Percentiles rank a stretch among this genome's conserved stretches.
These are phyloP conservation scores for Dimocarpus longan DNA, from an alignment of 345 rosid species.

Conservation along the genomic window DNA sequence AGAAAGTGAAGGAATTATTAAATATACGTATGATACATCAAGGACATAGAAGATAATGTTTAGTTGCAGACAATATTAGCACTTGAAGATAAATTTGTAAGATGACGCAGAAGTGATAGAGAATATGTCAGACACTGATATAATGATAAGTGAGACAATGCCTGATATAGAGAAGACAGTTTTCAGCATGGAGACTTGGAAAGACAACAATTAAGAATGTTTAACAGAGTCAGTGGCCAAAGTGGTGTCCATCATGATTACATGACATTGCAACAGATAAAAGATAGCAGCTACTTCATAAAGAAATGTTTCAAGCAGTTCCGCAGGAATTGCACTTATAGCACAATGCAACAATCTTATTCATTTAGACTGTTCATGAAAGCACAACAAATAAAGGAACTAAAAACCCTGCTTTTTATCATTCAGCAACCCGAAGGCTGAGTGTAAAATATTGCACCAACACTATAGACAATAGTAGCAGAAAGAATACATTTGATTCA, in stretches of 20 bases:
- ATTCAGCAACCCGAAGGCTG: background rate
- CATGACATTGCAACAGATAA: slow-evolving; percentile 10
- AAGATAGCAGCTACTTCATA: too few relatives aligned
- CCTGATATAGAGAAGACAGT: too few relatives aligned
- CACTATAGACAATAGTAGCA: background rate
- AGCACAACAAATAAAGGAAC: background rate
- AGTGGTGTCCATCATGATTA: background rate
- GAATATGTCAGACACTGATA: background rate
- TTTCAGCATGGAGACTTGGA: background rate
- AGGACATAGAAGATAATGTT: background rate
- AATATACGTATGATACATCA: background rate
- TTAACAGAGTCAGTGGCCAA: background rate
- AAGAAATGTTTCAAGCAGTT: too few relatives aligned
- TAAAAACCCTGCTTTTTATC: background rate
- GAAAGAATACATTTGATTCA: background rate
- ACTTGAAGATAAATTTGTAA: background rate
- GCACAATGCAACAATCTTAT: background rate
- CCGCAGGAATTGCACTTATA: background rate
- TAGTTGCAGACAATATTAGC: background rate
- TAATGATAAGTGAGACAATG: too few relatives aligned
- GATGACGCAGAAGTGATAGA: background rate
- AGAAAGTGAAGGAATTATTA: slow-evolving; percentile 21
- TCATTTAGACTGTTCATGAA: background rate
- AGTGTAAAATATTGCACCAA: background rate
- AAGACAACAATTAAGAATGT: background rate